Conservation (phyloP, 2,329 filamentous ascomycete genomes). For the Exophiala sideris region DNA sequence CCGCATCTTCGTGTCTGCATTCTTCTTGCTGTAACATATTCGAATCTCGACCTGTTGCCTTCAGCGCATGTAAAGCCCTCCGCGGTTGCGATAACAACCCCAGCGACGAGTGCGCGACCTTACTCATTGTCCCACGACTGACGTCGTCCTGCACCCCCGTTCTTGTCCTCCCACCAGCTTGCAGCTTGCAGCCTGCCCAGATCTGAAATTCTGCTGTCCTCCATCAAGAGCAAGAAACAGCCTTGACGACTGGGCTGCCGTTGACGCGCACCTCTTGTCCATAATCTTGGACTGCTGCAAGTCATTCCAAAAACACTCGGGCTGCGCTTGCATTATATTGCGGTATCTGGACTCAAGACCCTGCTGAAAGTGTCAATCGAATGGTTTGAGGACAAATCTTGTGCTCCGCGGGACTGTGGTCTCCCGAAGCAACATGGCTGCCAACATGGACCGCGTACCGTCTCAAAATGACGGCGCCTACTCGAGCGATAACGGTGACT, state of each 20-base stretch:
- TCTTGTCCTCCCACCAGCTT: not conserved
- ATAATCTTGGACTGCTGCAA: not conserved
- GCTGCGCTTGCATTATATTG: conserved; percentile 9
- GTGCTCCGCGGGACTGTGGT: conserved; percentile 14
- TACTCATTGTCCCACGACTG: not conserved
- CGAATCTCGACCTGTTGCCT: not conserved
- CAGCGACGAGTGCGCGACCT: not conserved
- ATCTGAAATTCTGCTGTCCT: not conserved
- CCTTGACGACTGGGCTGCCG: not conserved
- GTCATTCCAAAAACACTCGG: not conserved
- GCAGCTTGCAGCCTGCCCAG: not conserved
- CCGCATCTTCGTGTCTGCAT: not conserved
- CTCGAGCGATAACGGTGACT: conserved; percentile 11
- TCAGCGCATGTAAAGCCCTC: not conserved
- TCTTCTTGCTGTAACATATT: not conserved
- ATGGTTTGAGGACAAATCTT: conserved; percentile 16
- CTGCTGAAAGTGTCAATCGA: conserved; percentile 2
- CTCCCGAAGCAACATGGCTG: conserved; percentile 15
- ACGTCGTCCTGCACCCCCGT: not conserved
- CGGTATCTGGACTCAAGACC: conserved; percentile 1
- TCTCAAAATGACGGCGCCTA: conserved; percentile 4
- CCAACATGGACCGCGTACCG: conserved; percentile 10
- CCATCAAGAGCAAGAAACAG: conserved; percentile 3
- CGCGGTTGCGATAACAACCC: not conserved
- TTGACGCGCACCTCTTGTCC: conserved; percentile 1